Base-by-base conservation (phyloP, 371 early-diverging fungal species). In the Circinella minor region DNA sequence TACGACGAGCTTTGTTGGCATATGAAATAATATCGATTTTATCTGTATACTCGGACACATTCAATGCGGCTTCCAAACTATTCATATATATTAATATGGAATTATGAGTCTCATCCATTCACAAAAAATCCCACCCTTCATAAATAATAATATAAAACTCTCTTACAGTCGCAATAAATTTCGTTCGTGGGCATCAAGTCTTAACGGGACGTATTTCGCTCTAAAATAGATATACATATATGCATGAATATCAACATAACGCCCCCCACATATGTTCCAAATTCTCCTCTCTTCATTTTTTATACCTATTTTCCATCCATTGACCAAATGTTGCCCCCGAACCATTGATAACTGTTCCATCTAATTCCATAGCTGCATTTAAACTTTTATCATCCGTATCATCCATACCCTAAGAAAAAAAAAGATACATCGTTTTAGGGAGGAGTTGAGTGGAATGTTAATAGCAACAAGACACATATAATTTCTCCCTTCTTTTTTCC, bases 171-270 rank as follows among this genome's bases (percentile, higher is more conserved):
- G 88, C 69, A 98, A 80, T 57, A 86, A 88, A 72, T 94, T 96
- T 69, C 98, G 91, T 80, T 98, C 99, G 38, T 90, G 82, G 36
- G 90, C 76, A 64, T 92, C 89, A 73, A 98, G 81, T 47, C 99
- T 92, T 74, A 98, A 74, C 10, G 99, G 99, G 63, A 98, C 96
- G 73, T 83, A 95, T 81, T 95, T 95, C 64, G 96, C 84, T 17
- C 86, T 78, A 91, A 36, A 46, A 15, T 20, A 18, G 20, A 27
- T 6, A 67, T 34, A 46, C 14, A 6, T 9, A 43, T 43, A 43
- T 43, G 43, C 43, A 43, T 43, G 43, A 43, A 43, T 43, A 43
- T 43, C 27, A 27, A 27, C 27, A 27, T 27, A 2, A 14, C 17
- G 14, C 51, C 18, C n/a, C 38, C 9, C 18, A 20, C 27, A 57